These are phyloP conservation scores for Hypoxylon sp. DNA, from an alignment of 2,329 filamentous ascomycete genomes.

Conservation along the genomic window DNA sequence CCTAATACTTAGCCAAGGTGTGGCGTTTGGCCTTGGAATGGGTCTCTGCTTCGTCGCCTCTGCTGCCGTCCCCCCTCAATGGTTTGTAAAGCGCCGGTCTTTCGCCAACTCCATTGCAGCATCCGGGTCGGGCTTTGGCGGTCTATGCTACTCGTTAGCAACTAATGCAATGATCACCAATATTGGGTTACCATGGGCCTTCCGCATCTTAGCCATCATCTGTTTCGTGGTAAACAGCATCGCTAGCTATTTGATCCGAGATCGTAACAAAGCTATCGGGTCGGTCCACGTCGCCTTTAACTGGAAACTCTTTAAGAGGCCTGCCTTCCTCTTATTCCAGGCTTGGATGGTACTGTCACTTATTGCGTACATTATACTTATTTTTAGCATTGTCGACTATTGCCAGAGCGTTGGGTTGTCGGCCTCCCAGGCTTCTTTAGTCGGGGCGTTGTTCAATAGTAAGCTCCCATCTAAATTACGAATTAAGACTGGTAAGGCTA, in stretches of 20 bases:
- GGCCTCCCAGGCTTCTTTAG: conserved; percentile 76
- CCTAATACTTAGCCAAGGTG: conserved; percentile 80
- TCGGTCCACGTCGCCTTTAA: conserved; percentile 78
- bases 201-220: conserved; percentile 61
- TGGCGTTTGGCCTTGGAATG: conserved; percentile 84
- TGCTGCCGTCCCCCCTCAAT: conserved; percentile 78
- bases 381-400: conserved; percentile 83
- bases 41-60: conserved; percentile 81
- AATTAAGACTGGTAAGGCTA: conserved; percentile 1
- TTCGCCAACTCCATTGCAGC: conserved; percentile 79
- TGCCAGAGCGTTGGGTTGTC: conserved; percentile 76
- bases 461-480: conserved; percentile 53
- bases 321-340: conserved; percentile 75
- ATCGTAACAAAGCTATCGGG: conserved; percentile 80
- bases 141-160: conserved; percentile 77
- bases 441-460: conserved; percentile 81
- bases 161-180: conserved; percentile 77
- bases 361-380: conserved; percentile 81
- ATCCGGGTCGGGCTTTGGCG: conserved; percentile 82
- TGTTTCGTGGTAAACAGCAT: conserved; percentile 66
- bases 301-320: conserved; percentile 70
- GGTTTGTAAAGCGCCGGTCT: conserved; percentile 78
- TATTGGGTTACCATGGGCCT: conserved; percentile 74
- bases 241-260: conserved; percentile 75
- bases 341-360: conserved; percentile 80